A percentile compares a stretch with the other conserved stretches of the same genome.
Evolutionary conservation across 2,329 filamentous ascomycete species (phyloP).

Genomic region (Coniochaeta sp.): DNA sequence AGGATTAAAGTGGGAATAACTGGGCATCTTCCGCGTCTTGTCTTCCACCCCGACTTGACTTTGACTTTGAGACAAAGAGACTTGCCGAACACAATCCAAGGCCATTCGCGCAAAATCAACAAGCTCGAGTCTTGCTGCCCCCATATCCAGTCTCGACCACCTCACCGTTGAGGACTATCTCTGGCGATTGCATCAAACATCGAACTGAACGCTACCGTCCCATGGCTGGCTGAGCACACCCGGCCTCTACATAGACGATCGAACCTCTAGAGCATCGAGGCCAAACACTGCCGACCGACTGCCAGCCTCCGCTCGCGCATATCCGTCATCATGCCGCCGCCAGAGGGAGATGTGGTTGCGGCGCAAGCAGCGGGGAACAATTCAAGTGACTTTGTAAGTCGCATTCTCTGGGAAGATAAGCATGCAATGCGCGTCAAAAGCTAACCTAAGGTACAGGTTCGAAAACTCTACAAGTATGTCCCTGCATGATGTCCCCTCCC

Average conservation of each 20-base stretch:
- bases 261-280: no score
- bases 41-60: not conserved
- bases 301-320: not conserved
- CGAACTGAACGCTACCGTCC: not conserved
- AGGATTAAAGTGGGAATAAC: not conserved
- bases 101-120: not conserved
- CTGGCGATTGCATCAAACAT: not conserved
- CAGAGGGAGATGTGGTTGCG: constrained; percentile 10
- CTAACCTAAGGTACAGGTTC: constrained; percentile 55
- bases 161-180: not conserved
- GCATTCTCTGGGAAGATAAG: not conserved
- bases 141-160: not conserved
- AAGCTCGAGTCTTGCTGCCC: not conserved
- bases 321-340: not conserved
- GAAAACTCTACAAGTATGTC: constrained; percentile 90
- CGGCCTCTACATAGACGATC: not conserved
- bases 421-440: not conserved
- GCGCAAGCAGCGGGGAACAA: constrained; percentile 54
- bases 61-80: no score
- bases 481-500: constrained; percentile 8
- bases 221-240: not conserved
- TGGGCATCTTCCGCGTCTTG: no score
- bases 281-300: not conserved
- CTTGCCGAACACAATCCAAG: not conserved
- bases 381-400: constrained; percentile 91